Conservation (phyloP, 495 filamentous ascomycete species). For the Chaetomium fimeti region DNA sequence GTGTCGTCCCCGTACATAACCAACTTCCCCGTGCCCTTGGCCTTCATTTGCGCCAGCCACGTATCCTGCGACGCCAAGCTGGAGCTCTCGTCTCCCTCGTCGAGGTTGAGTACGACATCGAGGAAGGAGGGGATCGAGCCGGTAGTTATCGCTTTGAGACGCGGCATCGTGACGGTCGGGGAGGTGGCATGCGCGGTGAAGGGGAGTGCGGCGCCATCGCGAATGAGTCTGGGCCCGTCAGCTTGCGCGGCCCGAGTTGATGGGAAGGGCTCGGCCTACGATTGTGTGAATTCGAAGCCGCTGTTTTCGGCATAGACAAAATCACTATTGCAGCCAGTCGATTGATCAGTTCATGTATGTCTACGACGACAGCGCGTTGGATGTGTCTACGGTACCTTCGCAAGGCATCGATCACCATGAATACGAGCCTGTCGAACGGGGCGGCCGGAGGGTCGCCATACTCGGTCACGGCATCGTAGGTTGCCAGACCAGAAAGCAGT, state of each 20-base stretch:
- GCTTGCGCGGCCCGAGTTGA: neutral
- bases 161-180: conserved; percentile 97
- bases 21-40: conserved; percentile 65
- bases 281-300: conserved; percentile 87
- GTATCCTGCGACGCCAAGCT: conserved; percentile 86
- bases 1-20: conserved; percentile 98
- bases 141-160: conserved; percentile 95
- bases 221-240: conserved; percentile 65
- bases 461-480: conserved; percentile 50
- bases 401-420: conserved; percentile 97
- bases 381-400: conserved; percentile 59
- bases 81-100: conserved; percentile 86
- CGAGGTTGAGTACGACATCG: conserved; percentile 94
- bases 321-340: conserved; percentile 59
- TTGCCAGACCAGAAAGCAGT: conserved; percentile 77
- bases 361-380: neutral
- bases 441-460: conserved; percentile 54
- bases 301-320: conserved; percentile 84
- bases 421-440: conserved; percentile 83
- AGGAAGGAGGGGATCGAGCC: conserved; percentile 95
- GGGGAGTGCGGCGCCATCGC: conserved; percentile 75
- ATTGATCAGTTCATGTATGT: neutral
- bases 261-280: conserved; percentile 51
- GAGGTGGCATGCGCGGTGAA: conserved; percentile 96
- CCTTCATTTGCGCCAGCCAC: conserved; percentile 89